Evolutionary conservation across 164 flowering plant species (phyloP), one percentile per base, ranked within the genome.

Genomic region (Sextonia rubra): DNA sequence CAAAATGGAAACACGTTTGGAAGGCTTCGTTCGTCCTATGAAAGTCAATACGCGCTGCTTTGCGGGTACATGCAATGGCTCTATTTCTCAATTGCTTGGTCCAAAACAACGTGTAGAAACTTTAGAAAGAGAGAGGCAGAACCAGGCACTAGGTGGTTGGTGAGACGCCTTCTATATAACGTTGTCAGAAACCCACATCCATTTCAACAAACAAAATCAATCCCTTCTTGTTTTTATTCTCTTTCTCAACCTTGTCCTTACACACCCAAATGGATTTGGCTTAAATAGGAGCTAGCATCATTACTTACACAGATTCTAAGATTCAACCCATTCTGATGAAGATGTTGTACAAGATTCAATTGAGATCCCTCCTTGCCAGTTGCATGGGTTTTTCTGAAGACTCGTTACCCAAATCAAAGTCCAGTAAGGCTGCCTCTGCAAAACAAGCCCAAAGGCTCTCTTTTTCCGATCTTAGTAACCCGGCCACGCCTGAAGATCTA

Each of bases 381-480:
- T 88, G 89, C 68, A 60, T 82, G 75, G 74, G 47, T n/a, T 4
- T 23, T 17, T 6, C 71, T 11, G 60, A 71, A 29, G 70, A 27
- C n/a, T 66, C 69, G 32, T 4, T 23, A 0, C 5, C 78, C 25
- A 23, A 24, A 12, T 9, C 71, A 14, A 68, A 78, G 56, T 74
- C 74, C 4, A 74, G 64, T 30, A 47, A 60, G 32, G 68, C 24
- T 17, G 63, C 47, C 20, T 49, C 78, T 20, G 12, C 6, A 9
- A 85, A 74, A 3, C 79, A 75, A 22, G 66, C 14, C 11, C 83
- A 62, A 63, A 85, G 97, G 70, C 0, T 87, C 22, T 89, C 89
- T 0, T 67, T 87, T 1, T 84, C 91, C 0, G 97, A 89, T 64
- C 14, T 90, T 9, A 90, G 91, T 63, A 64, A 78, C 24, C 77